Base-by-base conservation (phyloP, 192 early-diverging fungal species). In the Mycoemilia scoparia region DNA sequence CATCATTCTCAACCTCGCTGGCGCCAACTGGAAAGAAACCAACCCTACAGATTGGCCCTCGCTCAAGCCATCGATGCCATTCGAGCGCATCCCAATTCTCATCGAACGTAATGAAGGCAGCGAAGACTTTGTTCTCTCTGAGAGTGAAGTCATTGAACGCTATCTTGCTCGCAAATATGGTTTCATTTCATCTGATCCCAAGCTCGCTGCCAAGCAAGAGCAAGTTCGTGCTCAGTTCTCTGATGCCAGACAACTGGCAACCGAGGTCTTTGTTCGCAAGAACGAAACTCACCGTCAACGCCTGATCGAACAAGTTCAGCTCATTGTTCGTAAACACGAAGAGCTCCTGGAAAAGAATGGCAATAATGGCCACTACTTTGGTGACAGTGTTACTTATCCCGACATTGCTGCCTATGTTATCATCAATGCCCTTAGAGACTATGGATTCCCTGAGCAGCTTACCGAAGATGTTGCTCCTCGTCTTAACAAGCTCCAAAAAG, bases 341-440 rank as follows among this genome's bases (percentile, higher is more conserved):
- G 21, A n/a, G 0, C 32, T 46, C 14, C 24, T 46, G 16, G 45
- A 26, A 7, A 55, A 48, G 22, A 72, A 74, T 37, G 72, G 72
- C 21, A 46, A 40, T 32, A 72, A 51, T 21, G 70, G 70, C 1
- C 52, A 55, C 35, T 52, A 48, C 18, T 34, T 64, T 29, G 64
- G 70, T n/a, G 34, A 53, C 32, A 35, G 40, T 28, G 22, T 57
- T 3, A 54, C 64, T 1, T 46, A 64, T 12, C 45, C 46, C 2
- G 71, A 73, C 27, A 23, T 62, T 18, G 38, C 26, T 17, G 15
- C 34, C 5, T 56, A 51, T 17, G 18, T 21, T 1, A 41, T 48
- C 15, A 44, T 50, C 38, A 51, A 41, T n/a, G n/a, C n/a, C n/a
- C n/a, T n/a, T n/a, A n/a, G n/a, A n/a, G n/a, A n/a, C n/a, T n/a